phyloP scores from a whole-genome alignment of 345 rosid species.

The Alliaria petiolata region DNA sequence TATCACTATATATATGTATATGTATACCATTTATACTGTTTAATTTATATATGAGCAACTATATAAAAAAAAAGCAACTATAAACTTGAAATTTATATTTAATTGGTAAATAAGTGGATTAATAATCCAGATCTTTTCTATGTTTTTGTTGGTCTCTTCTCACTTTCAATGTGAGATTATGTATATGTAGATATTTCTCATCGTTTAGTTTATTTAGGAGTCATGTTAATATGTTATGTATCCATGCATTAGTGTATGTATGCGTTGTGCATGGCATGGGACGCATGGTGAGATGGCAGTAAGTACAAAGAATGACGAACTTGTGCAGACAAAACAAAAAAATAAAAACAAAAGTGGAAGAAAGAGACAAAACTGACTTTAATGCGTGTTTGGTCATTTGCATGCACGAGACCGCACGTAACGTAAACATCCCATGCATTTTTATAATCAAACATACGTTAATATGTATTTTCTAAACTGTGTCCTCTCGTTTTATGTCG shows the following conservation, averaged over 20 bases:
- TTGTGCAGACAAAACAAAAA: background rate
- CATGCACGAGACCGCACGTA: constrained; percentile 35
- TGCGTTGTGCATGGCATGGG: background rate
- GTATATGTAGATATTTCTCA: background rate
- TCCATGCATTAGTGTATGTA: background rate
- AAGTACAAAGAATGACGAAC: constrained; percentile 19
- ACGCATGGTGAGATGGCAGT: constrained; percentile 23
- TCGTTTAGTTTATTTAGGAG: background rate
- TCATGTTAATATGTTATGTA: no score
- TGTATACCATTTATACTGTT: no score
- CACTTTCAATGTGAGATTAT: background rate
- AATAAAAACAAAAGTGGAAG: background rate
- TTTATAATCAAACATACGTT: constrained; percentile 1
- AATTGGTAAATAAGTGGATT: background rate
- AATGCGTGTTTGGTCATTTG: constrained; percentile 34
- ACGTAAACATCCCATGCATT: constrained; percentile 33
- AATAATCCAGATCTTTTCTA: background rate
- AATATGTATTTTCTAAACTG: background rate
- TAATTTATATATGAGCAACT: no score
- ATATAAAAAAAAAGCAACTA: no score
- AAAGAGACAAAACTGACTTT: constrained; percentile 32
- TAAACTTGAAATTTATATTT: background rate
- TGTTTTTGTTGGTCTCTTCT: background rate
- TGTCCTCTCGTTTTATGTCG: constrained; percentile 22
- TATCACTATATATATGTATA: no score